phyloP scores from a whole-genome alignment of 2,329 filamentous ascomycete genomes.

The Coleophoma cylindrospora region DNA sequence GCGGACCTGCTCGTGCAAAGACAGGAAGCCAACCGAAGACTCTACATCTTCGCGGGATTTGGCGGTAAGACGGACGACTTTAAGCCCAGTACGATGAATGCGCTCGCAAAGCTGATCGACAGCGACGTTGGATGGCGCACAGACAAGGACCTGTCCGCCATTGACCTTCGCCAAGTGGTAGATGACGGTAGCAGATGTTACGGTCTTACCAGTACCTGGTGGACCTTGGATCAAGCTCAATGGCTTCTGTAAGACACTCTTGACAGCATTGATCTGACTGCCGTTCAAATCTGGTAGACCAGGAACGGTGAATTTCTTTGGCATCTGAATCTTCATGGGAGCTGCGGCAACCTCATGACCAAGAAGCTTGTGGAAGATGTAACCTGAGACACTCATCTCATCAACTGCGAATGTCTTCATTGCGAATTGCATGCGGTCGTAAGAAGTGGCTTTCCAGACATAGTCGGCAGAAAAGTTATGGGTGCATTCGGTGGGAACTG shows the following conservation, averaged over 20 bases:
- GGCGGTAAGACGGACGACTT: constrained; percentile 95
- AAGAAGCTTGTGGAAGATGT: constrained; percentile 95
- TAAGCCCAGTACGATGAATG: constrained; percentile 88
- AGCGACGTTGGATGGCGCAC: constrained; percentile 95
- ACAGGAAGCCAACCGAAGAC: constrained; percentile 93
- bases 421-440: constrained; percentile 97
- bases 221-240: constrained; percentile 95
- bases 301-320: constrained; percentile 94
- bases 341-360: constrained; percentile 92
- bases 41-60: constrained; percentile 99
- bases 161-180: constrained; percentile 96
- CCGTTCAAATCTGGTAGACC: constrained; percentile 91
- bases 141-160: constrained; percentile 90
- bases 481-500: constrained; percentile 90
- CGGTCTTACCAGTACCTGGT: constrained; percentile 95
- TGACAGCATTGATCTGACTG: constrained; percentile 95
- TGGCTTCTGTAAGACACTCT: constrained; percentile 88
- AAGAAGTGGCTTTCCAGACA: constrained; percentile 98
- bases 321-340: constrained; percentile 91
- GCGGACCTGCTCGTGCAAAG: constrained; percentile 93
- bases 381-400: constrained; percentile 96
- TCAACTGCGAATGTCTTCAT: constrained; percentile 99
- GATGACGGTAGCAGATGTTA: constrained; percentile 97
- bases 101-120: constrained; percentile 98
- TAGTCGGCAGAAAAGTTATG: constrained; percentile 99